Percentiles rank a stretch among this genome's conserved stretches.
These are phyloP conservation scores for Chrysanthemum makinoi DNA, from an alignment of 129 eudicot species.

Conservation along the genomic window DNA sequence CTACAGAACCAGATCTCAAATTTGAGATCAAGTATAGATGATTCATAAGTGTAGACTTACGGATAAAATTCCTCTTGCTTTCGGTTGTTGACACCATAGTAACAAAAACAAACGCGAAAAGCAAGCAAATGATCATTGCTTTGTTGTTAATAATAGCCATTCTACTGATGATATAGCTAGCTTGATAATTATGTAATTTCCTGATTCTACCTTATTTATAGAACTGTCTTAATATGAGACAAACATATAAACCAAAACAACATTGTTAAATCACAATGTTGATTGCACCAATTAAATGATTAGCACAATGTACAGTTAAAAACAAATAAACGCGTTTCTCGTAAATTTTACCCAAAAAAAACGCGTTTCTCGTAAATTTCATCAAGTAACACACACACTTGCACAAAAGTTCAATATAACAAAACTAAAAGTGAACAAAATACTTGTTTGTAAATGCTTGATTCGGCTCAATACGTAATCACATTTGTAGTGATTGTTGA, in stretches of 20 bases:
- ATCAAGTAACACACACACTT: not conserved
- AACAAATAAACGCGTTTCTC: not conserved
- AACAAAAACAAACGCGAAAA: constrained; percentile 13
- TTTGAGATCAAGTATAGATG: not conserved
- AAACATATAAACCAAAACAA: constrained; percentile 13
- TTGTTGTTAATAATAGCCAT: constrained; percentile 12
- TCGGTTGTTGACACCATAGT: constrained; percentile 12
- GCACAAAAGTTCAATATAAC: not conserved
- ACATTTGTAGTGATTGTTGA: too few species aligned
- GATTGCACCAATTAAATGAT: constrained; percentile 21
- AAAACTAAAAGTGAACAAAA: not conserved
- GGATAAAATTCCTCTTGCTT: not conserved
- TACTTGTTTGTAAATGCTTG: not conserved
- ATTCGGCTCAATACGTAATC: not conserved
- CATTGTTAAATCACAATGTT: not conserved
- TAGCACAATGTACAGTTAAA: not conserved
- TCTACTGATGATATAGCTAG: not conserved
- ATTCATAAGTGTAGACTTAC: not conserved
- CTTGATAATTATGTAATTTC: too few species aligned
- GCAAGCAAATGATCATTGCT: not conserved
- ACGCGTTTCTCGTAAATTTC: too few species aligned
- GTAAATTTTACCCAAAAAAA: too few species aligned
- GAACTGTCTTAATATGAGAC: not conserved
- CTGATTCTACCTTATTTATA: too few species aligned
- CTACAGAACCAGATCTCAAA: too few species aligned